Evolutionary conservation across 352 stramenopile species (phyloP).

Genomic region (Lagenidium sp.): DNA sequence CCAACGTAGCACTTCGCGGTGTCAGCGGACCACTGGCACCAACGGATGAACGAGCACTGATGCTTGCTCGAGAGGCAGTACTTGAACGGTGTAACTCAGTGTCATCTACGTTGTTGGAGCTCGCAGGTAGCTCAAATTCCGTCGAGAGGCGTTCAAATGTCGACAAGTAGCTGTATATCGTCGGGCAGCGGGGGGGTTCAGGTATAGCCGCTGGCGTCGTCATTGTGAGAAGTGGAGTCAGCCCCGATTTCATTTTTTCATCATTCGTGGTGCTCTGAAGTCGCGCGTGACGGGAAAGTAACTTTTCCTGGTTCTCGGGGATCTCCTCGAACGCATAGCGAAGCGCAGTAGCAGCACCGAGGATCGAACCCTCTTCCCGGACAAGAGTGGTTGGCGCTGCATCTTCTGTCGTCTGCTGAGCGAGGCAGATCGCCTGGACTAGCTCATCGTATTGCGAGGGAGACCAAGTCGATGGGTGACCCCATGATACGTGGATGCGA

Average conservation of each 20-base stretch:
- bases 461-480: slow-evolving; percentile 30
- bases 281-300: slow-evolving; percentile 8
- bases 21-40: slow-evolving; percentile 18
- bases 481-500: slow-evolving; percentile 33
- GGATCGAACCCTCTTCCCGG: slow-evolving; percentile 17
- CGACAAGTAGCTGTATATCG: slow-evolving; percentile 66
- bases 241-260: too few species aligned
- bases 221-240: too few species aligned
- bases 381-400: background rate
- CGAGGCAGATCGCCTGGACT: slow-evolving; percentile 44
- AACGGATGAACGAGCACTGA: slow-evolving; percentile 9
- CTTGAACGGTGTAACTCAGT: too few species aligned
- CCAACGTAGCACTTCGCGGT: slow-evolving; percentile 52
- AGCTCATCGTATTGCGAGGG: slow-evolving; percentile 50
- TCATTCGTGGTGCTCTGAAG: background rate
- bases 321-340: slow-evolving; percentile 67
- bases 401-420: slow-evolving; percentile 30
- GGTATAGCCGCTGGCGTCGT: background rate
- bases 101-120: too few species aligned
- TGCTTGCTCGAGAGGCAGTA: too few species aligned
- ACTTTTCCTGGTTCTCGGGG: slow-evolving; percentile 38
- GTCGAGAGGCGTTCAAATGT: slow-evolving; percentile 48
- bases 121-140: background rate
- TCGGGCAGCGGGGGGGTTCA: slow-evolving; percentile 37
- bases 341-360: slow-evolving; percentile 37